Percentiles rank a stretch among this genome's conserved stretches.
Evolutionary conservation across 768 basidiomycete species (phyloP).

Genomic region (Cystofilobasidium ferigula): DNA sequence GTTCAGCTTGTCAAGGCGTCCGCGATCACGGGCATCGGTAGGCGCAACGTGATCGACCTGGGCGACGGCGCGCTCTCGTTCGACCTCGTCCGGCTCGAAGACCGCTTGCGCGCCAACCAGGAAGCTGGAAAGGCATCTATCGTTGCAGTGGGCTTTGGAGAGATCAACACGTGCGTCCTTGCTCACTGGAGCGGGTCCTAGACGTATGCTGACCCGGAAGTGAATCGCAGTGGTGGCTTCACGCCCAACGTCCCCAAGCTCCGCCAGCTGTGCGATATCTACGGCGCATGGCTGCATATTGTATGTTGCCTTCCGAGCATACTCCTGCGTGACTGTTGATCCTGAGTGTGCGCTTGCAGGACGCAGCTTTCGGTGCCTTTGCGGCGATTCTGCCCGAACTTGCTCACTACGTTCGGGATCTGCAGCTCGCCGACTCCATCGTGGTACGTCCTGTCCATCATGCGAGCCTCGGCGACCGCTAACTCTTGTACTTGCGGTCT

Average conservation of each 20-base stretch:
- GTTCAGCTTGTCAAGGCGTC: conserved; percentile 39
- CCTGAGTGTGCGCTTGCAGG: no score
- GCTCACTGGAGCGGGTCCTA: neutral
- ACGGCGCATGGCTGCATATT: conserved; percentile 42
- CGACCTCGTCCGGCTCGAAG: conserved; percentile 36
- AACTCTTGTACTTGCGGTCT: no score
- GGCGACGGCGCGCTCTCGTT: conserved; percentile 34
- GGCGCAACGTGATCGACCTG: conserved; percentile 38
- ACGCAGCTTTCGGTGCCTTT: conserved; percentile 43
- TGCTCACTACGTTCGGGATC: conserved; percentile 32
- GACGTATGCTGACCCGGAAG: neutral
- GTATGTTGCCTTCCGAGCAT: conserved; percentile 22
- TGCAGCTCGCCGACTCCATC: conserved; percentile 41
- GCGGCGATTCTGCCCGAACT: conserved; percentile 39
- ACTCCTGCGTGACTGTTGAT: neutral
- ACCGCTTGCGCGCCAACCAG: conserved; percentile 31
- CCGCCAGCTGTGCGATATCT: conserved; percentile 37
- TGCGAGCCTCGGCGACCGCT: no score
- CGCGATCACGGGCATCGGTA: conserved; percentile 40
- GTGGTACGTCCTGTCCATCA: neutral
- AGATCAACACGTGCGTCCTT: conserved; percentile 42
- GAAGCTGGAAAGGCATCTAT: conserved; percentile 35
- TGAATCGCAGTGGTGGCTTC: conserved; percentile 34
- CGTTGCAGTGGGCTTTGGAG: conserved; percentile 38
- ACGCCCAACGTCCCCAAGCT: conserved; percentile 35